Base-by-base conservation (phyloP, 371 early-diverging fungal species). In the Basidiobolus meristosporus region DNA sequence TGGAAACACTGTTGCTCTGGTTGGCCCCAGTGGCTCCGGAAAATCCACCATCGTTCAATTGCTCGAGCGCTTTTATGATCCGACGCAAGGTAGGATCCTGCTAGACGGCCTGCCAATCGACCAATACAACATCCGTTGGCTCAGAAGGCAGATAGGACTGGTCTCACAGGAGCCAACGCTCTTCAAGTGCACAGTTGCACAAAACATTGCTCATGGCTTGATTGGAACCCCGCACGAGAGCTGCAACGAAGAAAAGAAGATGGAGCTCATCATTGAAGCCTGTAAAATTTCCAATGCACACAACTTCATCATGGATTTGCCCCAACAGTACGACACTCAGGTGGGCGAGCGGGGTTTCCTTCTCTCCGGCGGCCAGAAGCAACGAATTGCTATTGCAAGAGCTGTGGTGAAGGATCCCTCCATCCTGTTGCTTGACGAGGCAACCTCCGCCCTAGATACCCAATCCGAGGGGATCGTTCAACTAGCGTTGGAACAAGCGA, bases 41-140 rank as follows among this genome's bases (percentile, higher is more conserved):
- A 89, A 89, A 52, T 84, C 86, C 11, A 92, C 96, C 17, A 75
- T 81, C 26, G 63, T 93, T 36, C 76, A 77, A 36, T 70, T 95
- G 19, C 39, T 90, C 19, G 81, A 87, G 53, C 83, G 97, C 38
- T 90, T 92, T 57, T 97, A 97, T 53, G 73, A 80, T 44, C 66
- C 79, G 1, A 44, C 48, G 9, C 47, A 43, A 19, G 89, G 88
- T 23, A 39, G 53, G 1, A 63, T 88, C 23, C 44, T 52, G 14
- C 21, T 89, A 10, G 88, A 89, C 52, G 85, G 87, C 26, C 52
- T 56, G 10, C 58, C 79, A 38, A 53, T 84, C 26, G 61, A 66
- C 38, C 62, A 66, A 9, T 64, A 70, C 42, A 79, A 88, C 46
- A 46, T 82, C 2, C 60, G 64, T 17, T 73, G 69, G 61, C 56